A percentile compares a stretch with the other conserved stretches of the same genome.
phyloP scores from a whole-genome alignment of 2,329 filamentous ascomycete genomes.

The Curvularia verruculosa region DNA sequence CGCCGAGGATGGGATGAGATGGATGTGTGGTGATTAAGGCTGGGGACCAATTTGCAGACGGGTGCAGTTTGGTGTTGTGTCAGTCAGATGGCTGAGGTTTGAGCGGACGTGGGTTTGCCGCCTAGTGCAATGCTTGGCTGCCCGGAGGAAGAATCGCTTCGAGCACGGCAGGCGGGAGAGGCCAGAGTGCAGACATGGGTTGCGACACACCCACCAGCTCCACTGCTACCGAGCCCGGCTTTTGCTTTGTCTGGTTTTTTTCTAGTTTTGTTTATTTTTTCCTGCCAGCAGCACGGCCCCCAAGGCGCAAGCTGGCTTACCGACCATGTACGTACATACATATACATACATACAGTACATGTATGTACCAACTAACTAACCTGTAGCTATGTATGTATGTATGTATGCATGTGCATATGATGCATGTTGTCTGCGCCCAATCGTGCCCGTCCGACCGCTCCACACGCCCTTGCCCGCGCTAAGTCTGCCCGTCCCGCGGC shows the following conservation, averaged over 20 bases:
- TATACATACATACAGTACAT: too few relatives aligned
- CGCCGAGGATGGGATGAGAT: conserved; percentile 28
- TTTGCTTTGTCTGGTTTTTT: too few relatives aligned
- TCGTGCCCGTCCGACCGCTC: conserved; percentile 3
- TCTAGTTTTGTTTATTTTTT: too few relatives aligned
- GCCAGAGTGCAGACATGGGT: not conserved
- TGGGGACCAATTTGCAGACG: conserved; percentile 7
- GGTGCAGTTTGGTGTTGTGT: conserved; percentile 21
- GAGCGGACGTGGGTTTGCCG: conserved; percentile 27
- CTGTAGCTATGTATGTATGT: too few relatives aligned
- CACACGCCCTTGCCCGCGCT: conserved; percentile 9
- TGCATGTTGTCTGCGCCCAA: conserved; percentile 6
- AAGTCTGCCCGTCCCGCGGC: conserved; percentile 18
- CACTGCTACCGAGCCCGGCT: not conserved
- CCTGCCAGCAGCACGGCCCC: too few relatives aligned
- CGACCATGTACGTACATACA: too few relatives aligned
- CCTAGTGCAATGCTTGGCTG: conserved; percentile 20
- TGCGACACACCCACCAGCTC: not conserved
- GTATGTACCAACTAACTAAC: too few relatives aligned
- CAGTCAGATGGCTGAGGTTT: conserved; percentile 22
- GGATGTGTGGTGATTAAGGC: conserved; percentile 19
- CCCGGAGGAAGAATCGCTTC: conserved; percentile 17
- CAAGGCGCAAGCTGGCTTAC: too few relatives aligned
- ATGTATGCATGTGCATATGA: not conserved
- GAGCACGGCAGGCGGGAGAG: conserved; percentile 13